A percentile compares a stretch with the other conserved stretches of the same genome.
phyloP scores from a whole-genome alignment of 2,329 filamentous ascomycete genomes.

The Pestalotiopsis sp. region DNA sequence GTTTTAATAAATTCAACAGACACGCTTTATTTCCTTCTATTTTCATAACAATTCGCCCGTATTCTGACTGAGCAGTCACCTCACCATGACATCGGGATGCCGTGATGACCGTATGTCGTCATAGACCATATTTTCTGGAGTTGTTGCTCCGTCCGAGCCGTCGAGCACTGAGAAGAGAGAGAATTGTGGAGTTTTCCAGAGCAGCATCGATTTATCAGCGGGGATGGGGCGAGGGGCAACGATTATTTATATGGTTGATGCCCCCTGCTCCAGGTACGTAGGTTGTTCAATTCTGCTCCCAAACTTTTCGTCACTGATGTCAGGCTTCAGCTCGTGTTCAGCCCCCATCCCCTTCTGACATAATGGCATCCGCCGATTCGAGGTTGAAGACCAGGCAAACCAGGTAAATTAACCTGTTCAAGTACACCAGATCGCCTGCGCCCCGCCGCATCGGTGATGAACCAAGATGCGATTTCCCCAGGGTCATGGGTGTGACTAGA shows the following conservation, averaged over 20 bases:
- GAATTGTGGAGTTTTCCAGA: background rate
- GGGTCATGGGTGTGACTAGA: background rate
- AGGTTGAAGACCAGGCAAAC: no score
- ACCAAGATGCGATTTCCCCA: background rate
- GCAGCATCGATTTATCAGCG: background rate
- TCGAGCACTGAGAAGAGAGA: background rate
- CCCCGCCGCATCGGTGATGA: background rate
- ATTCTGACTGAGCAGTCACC: background rate
- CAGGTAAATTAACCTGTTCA: no score
- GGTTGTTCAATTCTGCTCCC: background rate
- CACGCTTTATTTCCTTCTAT: background rate
- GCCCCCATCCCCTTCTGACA: no score
- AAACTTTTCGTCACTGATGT: background rate
- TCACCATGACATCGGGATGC: background rate
- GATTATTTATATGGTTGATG: background rate
- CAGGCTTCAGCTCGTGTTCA: no score
- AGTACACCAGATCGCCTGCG: background rate
- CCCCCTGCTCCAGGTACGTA: background rate
- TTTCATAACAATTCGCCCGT: background rate
- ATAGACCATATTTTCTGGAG: conserved; percentile 7
- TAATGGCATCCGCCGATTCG: no score
- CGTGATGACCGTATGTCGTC: conserved; percentile 12
- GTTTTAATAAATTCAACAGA: background rate
- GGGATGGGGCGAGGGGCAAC: background rate
- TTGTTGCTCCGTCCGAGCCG: background rate